These are phyloP conservation scores for Ascochyta rabiei DNA, from an alignment of 2,329 filamentous ascomycete genomes.

Conservation along the genomic window DNA sequence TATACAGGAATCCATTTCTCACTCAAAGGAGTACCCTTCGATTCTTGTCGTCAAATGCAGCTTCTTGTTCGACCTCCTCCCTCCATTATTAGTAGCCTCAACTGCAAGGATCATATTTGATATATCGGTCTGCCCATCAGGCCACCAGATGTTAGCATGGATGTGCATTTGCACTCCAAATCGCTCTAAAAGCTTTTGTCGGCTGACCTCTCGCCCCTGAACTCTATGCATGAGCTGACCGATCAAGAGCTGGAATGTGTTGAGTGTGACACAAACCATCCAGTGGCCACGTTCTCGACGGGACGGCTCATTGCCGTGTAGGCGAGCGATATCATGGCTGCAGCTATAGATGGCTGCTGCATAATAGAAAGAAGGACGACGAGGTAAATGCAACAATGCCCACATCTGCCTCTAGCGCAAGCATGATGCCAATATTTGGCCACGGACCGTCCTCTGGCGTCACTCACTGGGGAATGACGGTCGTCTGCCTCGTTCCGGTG, in stretches of 20 bases:
- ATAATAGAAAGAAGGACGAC: not conserved
- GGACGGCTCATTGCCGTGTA: conserved; percentile 4
- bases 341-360: not conserved
- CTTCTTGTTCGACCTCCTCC: not conserved
- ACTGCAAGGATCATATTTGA: not conserved
- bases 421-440: not conserved
- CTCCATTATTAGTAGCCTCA: not conserved
- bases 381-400: not conserved
- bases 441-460: not conserved
- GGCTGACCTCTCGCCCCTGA: conserved; percentile 10
- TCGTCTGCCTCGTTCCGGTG: not conserved
- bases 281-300: not conserved
- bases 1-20: too few species aligned
- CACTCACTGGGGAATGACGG: not conserved
- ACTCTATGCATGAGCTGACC: not conserved
- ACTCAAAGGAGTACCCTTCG: too few species aligned
- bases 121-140: not conserved
- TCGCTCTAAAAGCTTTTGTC: not conserved
- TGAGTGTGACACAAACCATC: not conserved
- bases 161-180: not conserved
- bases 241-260: conserved; percentile 3
- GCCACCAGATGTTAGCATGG: not conserved
- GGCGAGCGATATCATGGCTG: not conserved
- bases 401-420: not conserved
- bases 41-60: too few species aligned